Conservation (phyloP, 2,329 filamentous ascomycete species). For the Pyrenochaeta sp. region DNA sequence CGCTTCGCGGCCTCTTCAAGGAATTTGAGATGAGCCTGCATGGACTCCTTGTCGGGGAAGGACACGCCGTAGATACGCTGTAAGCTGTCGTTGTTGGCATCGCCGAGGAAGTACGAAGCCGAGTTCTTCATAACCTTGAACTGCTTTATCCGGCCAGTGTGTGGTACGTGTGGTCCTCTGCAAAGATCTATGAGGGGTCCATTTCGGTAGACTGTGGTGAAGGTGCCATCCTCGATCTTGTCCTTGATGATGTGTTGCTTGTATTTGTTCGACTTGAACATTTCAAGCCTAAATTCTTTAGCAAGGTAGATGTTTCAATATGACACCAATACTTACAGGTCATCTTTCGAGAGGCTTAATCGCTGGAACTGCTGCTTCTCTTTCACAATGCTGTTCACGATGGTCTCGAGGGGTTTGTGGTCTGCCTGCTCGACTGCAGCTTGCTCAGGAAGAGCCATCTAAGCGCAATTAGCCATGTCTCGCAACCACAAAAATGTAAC, state of each 20-base stretch:
- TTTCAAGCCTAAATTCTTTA: slow-evolving; percentile 66
- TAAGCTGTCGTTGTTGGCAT: slow-evolving; percentile 91
- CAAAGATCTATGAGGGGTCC: slow-evolving; percentile 95
- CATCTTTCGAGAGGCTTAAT: slow-evolving; percentile 85
- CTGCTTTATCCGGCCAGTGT: slow-evolving; percentile 91
- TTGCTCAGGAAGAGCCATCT: slow-evolving; percentile 80
- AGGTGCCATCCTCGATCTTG: slow-evolving; percentile 87
- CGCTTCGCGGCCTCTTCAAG: slow-evolving; percentile 98
- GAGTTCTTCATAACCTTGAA: slow-evolving; percentile 92
- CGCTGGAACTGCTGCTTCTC: slow-evolving; percentile 96
- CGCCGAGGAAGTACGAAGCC: slow-evolving; percentile 90
- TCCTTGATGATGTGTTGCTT: slow-evolving; percentile 97
- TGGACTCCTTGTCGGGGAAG: slow-evolving; percentile 95
- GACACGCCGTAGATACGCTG: slow-evolving; percentile 97
- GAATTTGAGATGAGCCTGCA: slow-evolving; percentile 92
- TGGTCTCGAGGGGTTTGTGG: slow-evolving; percentile 83
- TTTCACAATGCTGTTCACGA: slow-evolving; percentile 86
- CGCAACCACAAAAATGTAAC: not conserved
- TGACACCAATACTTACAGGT: slow-evolving; percentile 68
- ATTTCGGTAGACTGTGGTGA: slow-evolving; percentile 92
- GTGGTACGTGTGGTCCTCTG: slow-evolving; percentile 90
- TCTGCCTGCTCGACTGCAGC: slow-evolving; percentile 76
- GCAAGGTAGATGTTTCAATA: too few relatives aligned
- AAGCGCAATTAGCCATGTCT: slow-evolving; percentile 8
- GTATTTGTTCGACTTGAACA: slow-evolving; percentile 98